Percentiles rank a stretch among this genome's conserved stretches.
These are phyloP conservation scores for Vigna unguiculata DNA, from an alignment of 306 rosid genomes.

Conservation along the genomic window DNA sequence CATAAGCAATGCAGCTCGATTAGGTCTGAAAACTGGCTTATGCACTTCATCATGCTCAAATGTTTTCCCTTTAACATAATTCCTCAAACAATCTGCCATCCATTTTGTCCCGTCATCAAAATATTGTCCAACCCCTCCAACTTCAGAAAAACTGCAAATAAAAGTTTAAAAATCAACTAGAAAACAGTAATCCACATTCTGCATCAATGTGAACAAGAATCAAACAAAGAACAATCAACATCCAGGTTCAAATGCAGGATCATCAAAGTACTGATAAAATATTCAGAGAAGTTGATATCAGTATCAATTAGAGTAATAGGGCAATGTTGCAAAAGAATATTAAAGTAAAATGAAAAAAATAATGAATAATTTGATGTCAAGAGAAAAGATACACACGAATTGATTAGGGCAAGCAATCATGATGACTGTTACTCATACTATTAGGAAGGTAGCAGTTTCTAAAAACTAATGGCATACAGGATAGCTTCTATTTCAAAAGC, in stretches of 20 bases:
- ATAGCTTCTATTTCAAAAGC: neutral
- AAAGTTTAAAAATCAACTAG: constrained; percentile 52
- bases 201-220: constrained; percentile 11
- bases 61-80: constrained; percentile 46
- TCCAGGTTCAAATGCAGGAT: constrained; percentile 28
- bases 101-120: constrained; percentile 47
- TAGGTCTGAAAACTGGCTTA: constrained; percentile 58
- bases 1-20: constrained; percentile 55
- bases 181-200: constrained; percentile 48
- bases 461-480: neutral
- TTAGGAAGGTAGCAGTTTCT: neutral
- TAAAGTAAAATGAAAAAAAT: neutral
- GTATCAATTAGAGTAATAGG: neutral
- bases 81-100: constrained; percentile 65
- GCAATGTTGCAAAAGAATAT: neutral
- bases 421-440: neutral
- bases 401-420: constrained; percentile 14
- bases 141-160: constrained; percentile 69
- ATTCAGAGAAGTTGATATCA: neutral
- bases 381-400: constrained; percentile 10
- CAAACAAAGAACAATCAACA: constrained; percentile 20
- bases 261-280: constrained; percentile 17
- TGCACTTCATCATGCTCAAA: constrained; percentile 48
- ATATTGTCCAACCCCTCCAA: constrained; percentile 59
- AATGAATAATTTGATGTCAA: neutral